Evolutionary conservation across 148 eudicot species (phyloP).

Genomic region (Chenopodium berlandieri): DNA sequence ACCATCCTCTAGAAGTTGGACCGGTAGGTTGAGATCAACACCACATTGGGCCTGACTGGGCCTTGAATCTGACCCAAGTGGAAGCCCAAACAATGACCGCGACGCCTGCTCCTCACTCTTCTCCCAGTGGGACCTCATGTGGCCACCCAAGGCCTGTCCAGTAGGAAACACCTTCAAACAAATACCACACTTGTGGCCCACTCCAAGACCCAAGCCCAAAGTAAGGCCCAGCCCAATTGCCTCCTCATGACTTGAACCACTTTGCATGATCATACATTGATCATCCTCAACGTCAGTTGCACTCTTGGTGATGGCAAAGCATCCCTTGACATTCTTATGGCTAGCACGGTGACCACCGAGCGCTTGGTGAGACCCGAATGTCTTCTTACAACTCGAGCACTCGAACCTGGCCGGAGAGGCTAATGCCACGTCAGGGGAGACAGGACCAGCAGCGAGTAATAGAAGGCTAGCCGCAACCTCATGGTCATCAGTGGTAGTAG

Average conservation of each 20-base stretch:
- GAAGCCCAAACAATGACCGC: slow-evolving; percentile 8
- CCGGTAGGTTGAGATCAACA: slow-evolving; percentile 54
- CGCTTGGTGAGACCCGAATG: slow-evolving; percentile 81
- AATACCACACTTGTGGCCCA: slow-evolving; percentile 54
- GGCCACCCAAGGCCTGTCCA: slow-evolving; percentile 86
- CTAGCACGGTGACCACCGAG: slow-evolving; percentile 91
- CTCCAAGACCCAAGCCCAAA: slow-evolving; percentile 14
- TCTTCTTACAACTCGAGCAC: slow-evolving; percentile 85
- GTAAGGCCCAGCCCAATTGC: slow-evolving; percentile 1
- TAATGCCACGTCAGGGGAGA: not conserved
- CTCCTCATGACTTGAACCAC: not conserved
- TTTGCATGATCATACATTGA: not conserved
- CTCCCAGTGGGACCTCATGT: slow-evolving; percentile 82
- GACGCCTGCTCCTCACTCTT: slow-evolving; percentile 27
- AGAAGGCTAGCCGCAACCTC: slow-evolving; percentile 63
- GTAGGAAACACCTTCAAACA: slow-evolving; percentile 67
- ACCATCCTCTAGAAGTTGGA: slow-evolving; percentile 24
- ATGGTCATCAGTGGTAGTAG: slow-evolving; percentile 40
- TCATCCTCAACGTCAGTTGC: not conserved
- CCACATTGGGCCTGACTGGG: slow-evolving; percentile 10
- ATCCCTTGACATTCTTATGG: slow-evolving; percentile 88
- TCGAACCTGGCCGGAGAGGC: slow-evolving; percentile 33
- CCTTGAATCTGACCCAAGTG: not conserved
- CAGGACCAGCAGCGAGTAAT: slow-evolving; percentile 40
- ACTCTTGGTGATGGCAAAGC: slow-evolving; percentile 46